A percentile compares a stretch with the other conserved stretches of the same genome.
phyloP scores from a whole-genome alignment of 2,329 filamentous ascomycete genomes.

The Cytospora piceae region DNA sequence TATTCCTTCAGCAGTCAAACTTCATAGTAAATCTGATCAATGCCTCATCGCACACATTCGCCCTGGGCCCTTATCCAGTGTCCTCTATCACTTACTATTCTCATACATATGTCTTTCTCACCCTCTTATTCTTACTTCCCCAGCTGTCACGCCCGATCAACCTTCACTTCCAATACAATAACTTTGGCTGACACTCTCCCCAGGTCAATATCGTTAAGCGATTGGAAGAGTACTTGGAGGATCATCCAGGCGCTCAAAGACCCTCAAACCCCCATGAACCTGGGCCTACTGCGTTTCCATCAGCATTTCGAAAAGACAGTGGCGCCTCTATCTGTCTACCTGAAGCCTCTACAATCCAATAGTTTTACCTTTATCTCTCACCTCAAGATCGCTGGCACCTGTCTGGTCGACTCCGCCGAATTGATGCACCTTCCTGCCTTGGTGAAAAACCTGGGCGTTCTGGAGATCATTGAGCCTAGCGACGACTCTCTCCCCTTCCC shows the following conservation, averaged over 20 bases:
- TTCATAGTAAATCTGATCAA: too few species aligned
- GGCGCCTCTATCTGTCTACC: conserved; percentile 19
- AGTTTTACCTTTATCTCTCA: conserved; percentile 26
- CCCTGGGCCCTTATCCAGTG: too few species aligned
- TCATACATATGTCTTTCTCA: too few species aligned
- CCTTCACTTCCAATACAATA: neutral
- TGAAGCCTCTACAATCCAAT: conserved; percentile 13
- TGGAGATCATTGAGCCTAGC: conserved; percentile 23
- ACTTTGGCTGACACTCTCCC: conserved; percentile 1
- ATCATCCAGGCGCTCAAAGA: conserved; percentile 2
- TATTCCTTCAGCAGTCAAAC: neutral
- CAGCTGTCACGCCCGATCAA: neutral
- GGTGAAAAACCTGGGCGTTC: conserved; percentile 23
- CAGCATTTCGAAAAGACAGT: conserved; percentile 6
- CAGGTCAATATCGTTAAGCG: conserved; percentile 8
- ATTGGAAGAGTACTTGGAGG: conserved; percentile 14
- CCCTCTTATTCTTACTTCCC: too few species aligned
- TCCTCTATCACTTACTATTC: neutral
- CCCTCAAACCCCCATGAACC: neutral
- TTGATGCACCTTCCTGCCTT: conserved; percentile 18
- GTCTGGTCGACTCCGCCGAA: conserved; percentile 14
- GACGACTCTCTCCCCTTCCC: conserved; percentile 1
- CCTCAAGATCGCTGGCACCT: conserved; percentile 19
- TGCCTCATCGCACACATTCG: too few species aligned
- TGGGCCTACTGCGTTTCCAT: conserved; percentile 4